A percentile compares a stretch with the other conserved stretches of the same genome.
Evolutionary conservation across 371 early-diverging fungal species (phyloP).

Genomic region (Batkoa obscura): DNA sequence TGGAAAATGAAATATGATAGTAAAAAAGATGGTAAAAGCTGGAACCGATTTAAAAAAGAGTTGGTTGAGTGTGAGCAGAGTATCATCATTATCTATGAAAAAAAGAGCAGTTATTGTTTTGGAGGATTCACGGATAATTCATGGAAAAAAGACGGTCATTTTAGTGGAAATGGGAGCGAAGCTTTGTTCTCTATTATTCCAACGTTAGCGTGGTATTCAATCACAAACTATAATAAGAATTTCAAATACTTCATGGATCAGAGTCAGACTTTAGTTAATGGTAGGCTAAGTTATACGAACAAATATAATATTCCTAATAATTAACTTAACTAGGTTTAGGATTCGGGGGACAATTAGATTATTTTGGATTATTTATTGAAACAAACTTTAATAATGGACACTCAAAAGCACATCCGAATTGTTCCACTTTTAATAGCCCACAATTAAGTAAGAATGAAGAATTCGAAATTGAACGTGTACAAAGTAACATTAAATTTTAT

Average conservation of each 20-base stretch:
- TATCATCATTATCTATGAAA: conserved; percentile 1
- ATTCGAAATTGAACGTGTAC: conserved; percentile 47
- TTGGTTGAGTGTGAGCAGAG: background rate
- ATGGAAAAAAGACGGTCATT: conserved; percentile 35
- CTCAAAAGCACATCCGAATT: conserved; percentile 43
- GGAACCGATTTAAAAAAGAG: background rate
- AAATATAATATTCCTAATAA: background rate
- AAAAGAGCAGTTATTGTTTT: conserved; percentile 25
- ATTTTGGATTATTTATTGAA: conserved; percentile 65
- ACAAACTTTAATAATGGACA: conserved; percentile 44
- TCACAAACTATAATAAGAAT: conserved; percentile 42
- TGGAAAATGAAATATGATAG: background rate
- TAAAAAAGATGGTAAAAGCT: background rate
- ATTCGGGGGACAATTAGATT: conserved; percentile 66
- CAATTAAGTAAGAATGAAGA: conserved; percentile 29
- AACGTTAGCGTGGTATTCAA: conserved; percentile 17
- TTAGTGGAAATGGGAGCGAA: conserved; percentile 41
- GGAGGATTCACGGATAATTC: conserved; percentile 53
- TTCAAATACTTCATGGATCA: conserved; percentile 68
- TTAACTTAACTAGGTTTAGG: conserved; percentile 23
- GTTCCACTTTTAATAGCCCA: conserved; percentile 46
- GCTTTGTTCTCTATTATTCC: conserved; percentile 39
- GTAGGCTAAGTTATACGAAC: conserved; percentile 15
- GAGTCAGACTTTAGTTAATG: conserved; percentile 68
- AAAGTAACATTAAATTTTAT: conserved; percentile 22